Base-by-base conservation (phyloP, 176 grass and related monocot genomes). In the Carex cristatella region DNA sequence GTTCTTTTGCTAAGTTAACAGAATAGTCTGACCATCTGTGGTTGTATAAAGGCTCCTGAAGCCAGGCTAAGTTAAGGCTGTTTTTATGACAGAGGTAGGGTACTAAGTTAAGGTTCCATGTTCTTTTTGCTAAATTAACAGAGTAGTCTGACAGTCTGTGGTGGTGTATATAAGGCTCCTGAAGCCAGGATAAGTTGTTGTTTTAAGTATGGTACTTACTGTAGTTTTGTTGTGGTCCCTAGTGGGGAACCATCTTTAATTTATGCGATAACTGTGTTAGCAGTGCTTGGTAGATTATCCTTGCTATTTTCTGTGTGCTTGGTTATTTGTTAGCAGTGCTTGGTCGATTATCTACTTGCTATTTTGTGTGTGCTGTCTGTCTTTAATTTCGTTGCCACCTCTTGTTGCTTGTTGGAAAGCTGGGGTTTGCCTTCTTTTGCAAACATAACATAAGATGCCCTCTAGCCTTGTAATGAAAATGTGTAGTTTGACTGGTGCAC, bases 1-100 rank as follows among this genome's bases (percentile, higher is more conserved):
- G 93, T 99, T 99, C 85, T 99, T 99, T 83, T 95, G 96, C 46
- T 99, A 79, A 91, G 40, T 49, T 85, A 27, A 48, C 4, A 60
- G 37, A 7, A 59, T 61, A 31, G 16, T 48, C 35, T 61, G 42
- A 64, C 58, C 38, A 0, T 5, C 38, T 64, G 16, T 42, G 42
- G 58, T 9, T 64, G 60, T 83, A 30, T 64, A 65, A 46, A 46
- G 44, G 44, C 44, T 46, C 44, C 7, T 46, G 44, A 46, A 46
- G 7, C 44, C 44, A 46, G 44, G 44, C 5, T 46, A 46, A 46
- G 44, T 46, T 8, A 46, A 1, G 44, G 44, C 44, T 46, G 44
- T 46, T 46, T 46, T 46, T 46, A 46, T 46, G 44, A 46, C 1
- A 1, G 1, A 46, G 44, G 44, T 46, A 40, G 38, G 38, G 38